Evolutionary conservation across 345 rosid genomes (phyloP), one percentile per base, ranked within the genome.

Genomic region (Euclidium syriacum): DNA sequence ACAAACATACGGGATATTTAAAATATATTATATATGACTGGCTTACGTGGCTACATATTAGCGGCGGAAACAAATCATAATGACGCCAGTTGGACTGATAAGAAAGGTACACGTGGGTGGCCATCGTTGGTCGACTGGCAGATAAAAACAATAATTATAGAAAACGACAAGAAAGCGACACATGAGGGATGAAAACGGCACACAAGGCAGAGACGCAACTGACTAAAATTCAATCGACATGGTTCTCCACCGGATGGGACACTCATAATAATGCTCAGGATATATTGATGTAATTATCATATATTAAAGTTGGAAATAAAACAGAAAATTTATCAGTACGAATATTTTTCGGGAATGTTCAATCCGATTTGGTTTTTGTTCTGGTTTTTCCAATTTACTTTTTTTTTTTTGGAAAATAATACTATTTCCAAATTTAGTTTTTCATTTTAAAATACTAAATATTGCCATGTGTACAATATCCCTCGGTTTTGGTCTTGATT

Each of bases 151-250:
- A 38, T 41, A 40, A 67, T 42, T 42, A 1, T 5, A 61, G 67
- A 52, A 68, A 60, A 60, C 67, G 73, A 68, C 67, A 33, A 4
- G 55, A 60, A 52, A 68, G 55, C 29, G 73, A 70, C 51, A 15
- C 30, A 10, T 70, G 63, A 62, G 20, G 6, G 35, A 27, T 19
- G 15, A 62, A 61, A 69, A 62, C 68, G 74, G 57, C 74, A 70
- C 56, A 61, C 55, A 61, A 61, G 41, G 55, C 41, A 35, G n/a
- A 61, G 11, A 69, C 68, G 68, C 68, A 70, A 70, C 68, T 19
- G 34, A 35, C 26, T 25, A 56, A 15, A 66, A 27, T 57, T 54
- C 48, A 52, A 42, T 60, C 62, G 53, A 68, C 62, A 43, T 52
- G 38, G 58, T 36, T 44, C 32, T 29, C 49, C 42, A 61, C 62